Conservation (phyloP, 257 asterid genomes). For the Coffea canephora region DNA sequence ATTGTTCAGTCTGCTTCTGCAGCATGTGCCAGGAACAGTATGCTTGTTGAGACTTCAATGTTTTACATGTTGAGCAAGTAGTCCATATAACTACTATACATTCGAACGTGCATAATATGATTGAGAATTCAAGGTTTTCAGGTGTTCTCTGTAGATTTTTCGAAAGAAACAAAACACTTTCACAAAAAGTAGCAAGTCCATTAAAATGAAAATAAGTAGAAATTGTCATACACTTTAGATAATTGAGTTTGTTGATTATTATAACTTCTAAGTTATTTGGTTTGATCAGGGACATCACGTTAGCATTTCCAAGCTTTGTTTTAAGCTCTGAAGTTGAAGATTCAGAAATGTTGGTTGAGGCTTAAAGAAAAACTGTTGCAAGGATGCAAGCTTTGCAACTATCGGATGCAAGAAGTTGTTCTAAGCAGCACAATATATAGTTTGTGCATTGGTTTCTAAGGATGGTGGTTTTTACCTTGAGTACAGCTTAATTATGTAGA, state of each 20-base stretch:
- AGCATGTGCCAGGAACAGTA: not conserved
- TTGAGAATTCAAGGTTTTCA: not conserved
- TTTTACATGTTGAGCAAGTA: not conserved
- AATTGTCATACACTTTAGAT: not conserved
- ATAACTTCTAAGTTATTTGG: not conserved
- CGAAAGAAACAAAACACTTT: too few relatives aligned
- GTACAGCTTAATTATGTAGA: not conserved
- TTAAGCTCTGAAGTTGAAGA: conserved; percentile 55
- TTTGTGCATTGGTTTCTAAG: not conserved
- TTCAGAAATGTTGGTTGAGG: conserved; percentile 38
- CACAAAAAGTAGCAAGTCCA: not conserved
- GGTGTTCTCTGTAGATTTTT: too few relatives aligned
- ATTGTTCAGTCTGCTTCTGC: not conserved
- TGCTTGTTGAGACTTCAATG: not conserved
- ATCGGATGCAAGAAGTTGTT: not conserved
- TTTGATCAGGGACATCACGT: conserved; percentile 61
- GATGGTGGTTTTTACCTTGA: not conserved
- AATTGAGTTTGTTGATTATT: not conserved
- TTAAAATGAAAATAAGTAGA: too few relatives aligned
- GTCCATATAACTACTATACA: not conserved
- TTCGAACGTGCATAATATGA: not conserved
- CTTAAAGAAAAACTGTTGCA: not conserved
- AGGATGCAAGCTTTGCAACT: not conserved
- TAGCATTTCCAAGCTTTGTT: conserved; percentile 83
- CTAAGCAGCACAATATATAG: not conserved